These are phyloP conservation scores for Penstemon davidsonii DNA, from an alignment of 257 asterid genomes.

Conservation along the genomic window DNA sequence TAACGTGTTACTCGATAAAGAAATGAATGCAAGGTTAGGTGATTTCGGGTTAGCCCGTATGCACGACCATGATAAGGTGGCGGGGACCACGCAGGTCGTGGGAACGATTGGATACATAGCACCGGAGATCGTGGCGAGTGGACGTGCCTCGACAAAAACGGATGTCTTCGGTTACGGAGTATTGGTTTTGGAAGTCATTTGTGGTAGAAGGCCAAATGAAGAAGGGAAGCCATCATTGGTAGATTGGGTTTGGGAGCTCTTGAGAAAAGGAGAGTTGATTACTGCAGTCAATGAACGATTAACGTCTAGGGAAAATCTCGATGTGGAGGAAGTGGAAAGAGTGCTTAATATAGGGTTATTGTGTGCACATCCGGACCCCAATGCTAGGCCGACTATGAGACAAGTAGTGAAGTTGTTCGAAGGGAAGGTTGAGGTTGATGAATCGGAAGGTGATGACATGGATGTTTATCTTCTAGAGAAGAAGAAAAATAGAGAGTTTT, in stretches of 20 bases:
- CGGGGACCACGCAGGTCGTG: constrained; percentile 52
- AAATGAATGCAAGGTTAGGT: constrained; percentile 61
- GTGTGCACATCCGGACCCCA: constrained; percentile 50
- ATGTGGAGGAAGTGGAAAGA: constrained; percentile 44
- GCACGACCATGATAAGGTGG: constrained; percentile 47
- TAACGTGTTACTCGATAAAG: constrained; percentile 61
- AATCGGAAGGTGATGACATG: too few relatives aligned
- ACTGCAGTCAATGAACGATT: constrained; percentile 40
- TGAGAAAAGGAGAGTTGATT: constrained; percentile 37
- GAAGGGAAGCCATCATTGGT: constrained; percentile 46
- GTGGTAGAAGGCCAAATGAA: constrained; percentile 57
- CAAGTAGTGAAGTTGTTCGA: constrained; percentile 61
- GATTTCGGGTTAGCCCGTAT: constrained; percentile 66
- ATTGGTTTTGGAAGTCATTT: constrained; percentile 49
- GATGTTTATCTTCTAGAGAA: constrained; percentile 42
- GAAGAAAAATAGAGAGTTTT: constrained; percentile 42
- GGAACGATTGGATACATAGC: constrained; percentile 66
- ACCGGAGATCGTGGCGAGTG: constrained; percentile 50
- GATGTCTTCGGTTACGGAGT: constrained; percentile 58
- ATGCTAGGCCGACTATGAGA: constrained; percentile 63
- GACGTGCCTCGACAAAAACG: constrained; percentile 50
- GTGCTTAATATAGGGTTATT: constrained; percentile 59
- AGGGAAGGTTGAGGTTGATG: too few relatives aligned
- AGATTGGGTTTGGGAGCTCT: constrained; percentile 46
- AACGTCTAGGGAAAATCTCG: constrained; percentile 33